Evolutionary conservation across 768 basidiomycete genomes (phyloP), one percentile per base, ranked within the genome.

Genomic region (Phanerodontia chrysosporium): DNA sequence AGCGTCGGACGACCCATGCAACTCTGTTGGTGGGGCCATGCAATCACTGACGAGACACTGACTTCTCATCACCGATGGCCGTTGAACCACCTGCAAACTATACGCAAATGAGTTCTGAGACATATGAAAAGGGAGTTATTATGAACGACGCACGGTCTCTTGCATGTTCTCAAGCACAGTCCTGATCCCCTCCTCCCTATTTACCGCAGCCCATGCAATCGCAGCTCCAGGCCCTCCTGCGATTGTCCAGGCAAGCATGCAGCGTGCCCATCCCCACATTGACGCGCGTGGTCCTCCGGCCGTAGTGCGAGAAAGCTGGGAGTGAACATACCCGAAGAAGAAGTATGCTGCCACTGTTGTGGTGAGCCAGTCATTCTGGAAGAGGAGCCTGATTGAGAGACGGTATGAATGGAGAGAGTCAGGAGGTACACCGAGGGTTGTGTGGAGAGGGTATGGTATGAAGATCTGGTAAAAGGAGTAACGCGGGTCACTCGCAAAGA

Each of bases 281-380:
- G 5, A 24, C 18, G 36, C 21, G 21, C 2, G 3, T 27, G n/a
- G 25, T 8, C 25, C 18, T n/a, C n/a, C n/a, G n/a, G n/a, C n/a
- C n/a, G n/a, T n/a, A n/a, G n/a, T n/a, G 5, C 45, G 54, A n/a
- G 30, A 5, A 13, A 49, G 22, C 16, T 28, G 48, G 4, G 5
- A 6, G 22, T 16, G 51, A 2, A 49, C 32, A 27, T 57, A 54
- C 3, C 46, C 49, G 35, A 61, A 61, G 51, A 58, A 61, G 9
- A 54, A 1, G 2, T 29, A 25, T 8, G 60, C 57, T 2, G 60
- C 51, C 8, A 53, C 29, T 3, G 57, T 54, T 51, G 52, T 54
- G 22, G 45, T 54, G 16, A 61, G 44, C 51, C 60, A 61, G 56
- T 61, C 60, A 25, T 61, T 46, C 36, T 61, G 60, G 51, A 61